Conservation (phyloP, 495 filamentous ascomycete genomes). For the Neurospora sp. region DNA sequence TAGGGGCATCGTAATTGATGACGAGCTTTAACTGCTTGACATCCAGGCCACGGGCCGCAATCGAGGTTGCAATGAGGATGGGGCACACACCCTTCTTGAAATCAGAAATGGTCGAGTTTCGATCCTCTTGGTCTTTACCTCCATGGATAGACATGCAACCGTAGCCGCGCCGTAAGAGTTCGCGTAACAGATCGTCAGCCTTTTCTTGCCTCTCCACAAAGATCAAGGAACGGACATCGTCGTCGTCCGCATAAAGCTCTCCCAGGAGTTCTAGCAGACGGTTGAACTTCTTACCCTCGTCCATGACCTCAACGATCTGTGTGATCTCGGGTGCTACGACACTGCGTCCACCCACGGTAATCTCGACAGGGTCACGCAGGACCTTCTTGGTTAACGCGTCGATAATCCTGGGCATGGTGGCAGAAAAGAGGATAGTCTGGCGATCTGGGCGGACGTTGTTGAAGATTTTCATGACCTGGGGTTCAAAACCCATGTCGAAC, state of each 20-base stretch:
- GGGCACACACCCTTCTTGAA: slow-evolving; percentile 90
- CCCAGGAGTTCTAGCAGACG: slow-evolving; percentile 80
- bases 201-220: slow-evolving; percentile 96
- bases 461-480: slow-evolving; percentile 95
- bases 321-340: slow-evolving; percentile 92
- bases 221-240: slow-evolving; percentile 80
- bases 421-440: slow-evolving; percentile 92
- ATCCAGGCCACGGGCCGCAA: slow-evolving; percentile 90
- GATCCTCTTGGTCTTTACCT: slow-evolving; percentile 90
- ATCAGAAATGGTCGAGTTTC: slow-evolving; percentile 87
- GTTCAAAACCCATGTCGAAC: slow-evolving; percentile 99
- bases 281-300: slow-evolving; percentile 74
- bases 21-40: slow-evolving; percentile 96
- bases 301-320: slow-evolving; percentile 82
- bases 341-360: slow-evolving; percentile 82
- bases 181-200: slow-evolving; percentile 72
- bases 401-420: slow-evolving; percentile 93
- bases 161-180: slow-evolving; percentile 81
- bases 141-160: slow-evolving; percentile 95
- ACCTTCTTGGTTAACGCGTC: slow-evolving; percentile 83
- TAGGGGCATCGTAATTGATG: slow-evolving; percentile 93
- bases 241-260: slow-evolving; percentile 75
- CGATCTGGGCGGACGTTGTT: slow-evolving; percentile 81
- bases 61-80: slow-evolving; percentile 87
- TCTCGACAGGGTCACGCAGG: slow-evolving; percentile 77